These are phyloP conservation scores for Amphibolis antarctica DNA, from an alignment of 106 monocot genomes.

Conservation along the genomic window DNA sequence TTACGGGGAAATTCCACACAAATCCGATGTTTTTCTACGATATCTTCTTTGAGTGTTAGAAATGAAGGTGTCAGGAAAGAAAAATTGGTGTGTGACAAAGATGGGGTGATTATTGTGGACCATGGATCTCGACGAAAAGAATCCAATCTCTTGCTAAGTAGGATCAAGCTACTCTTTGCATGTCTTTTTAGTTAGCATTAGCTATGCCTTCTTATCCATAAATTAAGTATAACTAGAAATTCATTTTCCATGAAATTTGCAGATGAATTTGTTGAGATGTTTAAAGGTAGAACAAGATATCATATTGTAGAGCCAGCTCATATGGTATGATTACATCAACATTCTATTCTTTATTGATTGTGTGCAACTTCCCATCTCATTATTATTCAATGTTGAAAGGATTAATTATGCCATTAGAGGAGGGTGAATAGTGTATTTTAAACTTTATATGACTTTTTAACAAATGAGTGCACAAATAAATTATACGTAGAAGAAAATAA, in stretches of 20 bases:
- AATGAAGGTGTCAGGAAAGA: constrained; percentile 7
- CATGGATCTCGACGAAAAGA: constrained; percentile 87
- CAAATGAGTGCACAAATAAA: too few species aligned
- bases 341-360: neutral
- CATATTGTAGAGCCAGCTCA: constrained; percentile 86
- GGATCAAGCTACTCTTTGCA: neutral
- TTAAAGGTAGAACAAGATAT: constrained; percentile 59
- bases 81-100: constrained; percentile 24
- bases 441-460: too few species aligned
- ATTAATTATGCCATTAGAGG: too few species aligned
- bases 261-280: constrained; percentile 97
- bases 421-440: too few species aligned
- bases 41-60: constrained; percentile 24
- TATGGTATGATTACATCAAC: constrained; percentile 45
- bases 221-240: neutral
- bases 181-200: neutral
- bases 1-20: constrained; percentile 17
- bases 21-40: constrained; percentile 15
- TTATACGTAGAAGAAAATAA: too few species aligned
- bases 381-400: neutral
- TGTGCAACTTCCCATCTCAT: neutral
- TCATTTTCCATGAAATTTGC: constrained; percentile 5
- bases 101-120: constrained; percentile 88
- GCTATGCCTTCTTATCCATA: neutral
- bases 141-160: constrained; percentile 92